Evolutionary conservation across 768 basidiomycete species (phyloP), one percentile per base, ranked within the genome.

Genomic region (Hysterangium stoloniferum): DNA sequence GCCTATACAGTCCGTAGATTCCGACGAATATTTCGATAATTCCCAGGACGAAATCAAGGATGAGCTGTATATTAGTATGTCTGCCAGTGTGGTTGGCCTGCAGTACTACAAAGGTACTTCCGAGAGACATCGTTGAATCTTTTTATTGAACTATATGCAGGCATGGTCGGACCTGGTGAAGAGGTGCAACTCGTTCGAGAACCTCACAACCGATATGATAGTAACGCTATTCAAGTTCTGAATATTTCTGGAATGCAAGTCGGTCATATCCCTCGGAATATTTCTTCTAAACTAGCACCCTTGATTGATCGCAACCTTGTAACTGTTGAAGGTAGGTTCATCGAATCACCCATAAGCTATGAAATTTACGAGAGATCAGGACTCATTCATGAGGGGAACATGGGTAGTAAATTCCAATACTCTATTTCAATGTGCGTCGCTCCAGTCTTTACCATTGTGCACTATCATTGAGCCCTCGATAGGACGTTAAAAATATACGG

Each of bases 161-260:
- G 89, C 27, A 59, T 93, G 48, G 91, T 92, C 32, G 87, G 82
- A 13, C 64, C 77, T 2, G 87, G 85, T 19, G 89, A 94, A 62
- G 77, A 90, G 64, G 87, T 91, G 11, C 61, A 69, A 9, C 69
- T 91, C 1, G 64, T 77, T 4, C 67, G 87, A 57, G 77, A 91
- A 60, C 85, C 87, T 0, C 54, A 61, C 0, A 91, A 91, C 60
- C 54, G 24, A 37, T 84, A 82, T 60, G 91, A 93, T 52, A 69
- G 84, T 25, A 87, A 89, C 63, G 84, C 86, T 1, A 82, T 90
- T 22, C 78, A 87, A 68, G 89, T 93, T 24, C 72, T 77, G 61
- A 94, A 94, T 59, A 89, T 91, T 35, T 71, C 74, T 1, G 70
- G 72, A 1, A 67, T 67, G 11, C 84, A 91, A 74, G 89, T 94